phyloP scores from a whole-genome alignment of 352 stramenopile genomes.

The Pythium biforme region DNA sequence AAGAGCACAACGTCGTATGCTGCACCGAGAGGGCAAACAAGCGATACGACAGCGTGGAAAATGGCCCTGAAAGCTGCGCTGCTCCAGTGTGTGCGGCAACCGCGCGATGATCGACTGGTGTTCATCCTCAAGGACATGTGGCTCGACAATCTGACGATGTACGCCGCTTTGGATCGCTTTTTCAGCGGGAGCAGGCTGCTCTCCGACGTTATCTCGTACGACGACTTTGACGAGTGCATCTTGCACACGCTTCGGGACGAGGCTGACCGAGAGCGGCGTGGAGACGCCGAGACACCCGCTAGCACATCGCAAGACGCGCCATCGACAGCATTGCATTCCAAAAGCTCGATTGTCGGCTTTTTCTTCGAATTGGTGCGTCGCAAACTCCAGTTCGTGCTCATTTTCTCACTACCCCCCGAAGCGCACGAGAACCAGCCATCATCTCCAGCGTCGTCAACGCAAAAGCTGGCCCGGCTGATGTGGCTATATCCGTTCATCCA shows the following conservation, averaged over 20 bases:
- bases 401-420: constrained; percentile 28
- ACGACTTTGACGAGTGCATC: constrained; percentile 52
- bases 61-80: constrained; percentile 38
- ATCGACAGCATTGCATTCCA: constrained; percentile 35
- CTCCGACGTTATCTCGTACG: constrained; percentile 45
- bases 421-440: neutral
- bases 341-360: constrained; percentile 43
- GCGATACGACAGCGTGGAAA: constrained; percentile 32
- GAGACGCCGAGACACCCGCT: neutral
- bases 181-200: constrained; percentile 39
- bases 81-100: constrained; percentile 35
- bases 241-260: constrained; percentile 37
- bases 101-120: constrained; percentile 38
- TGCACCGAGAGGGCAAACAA: constrained; percentile 9
- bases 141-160: constrained; percentile 32
- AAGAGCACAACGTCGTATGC: constrained; percentile 33
- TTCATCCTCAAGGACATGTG: constrained; percentile 58
- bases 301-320: neutral
- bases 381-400: constrained; percentile 57
- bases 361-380: constrained; percentile 44
- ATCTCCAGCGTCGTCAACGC: constrained; percentile 1
- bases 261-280: constrained; percentile 23
- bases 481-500: constrained; percentile 43
- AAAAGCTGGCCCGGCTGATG: constrained; percentile 29
- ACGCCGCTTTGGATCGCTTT: constrained; percentile 47